These are phyloP conservation scores for Blepharisma stoltei DNA, from an alignment of 73 alveolate genomes.

Conservation along the genomic window DNA sequence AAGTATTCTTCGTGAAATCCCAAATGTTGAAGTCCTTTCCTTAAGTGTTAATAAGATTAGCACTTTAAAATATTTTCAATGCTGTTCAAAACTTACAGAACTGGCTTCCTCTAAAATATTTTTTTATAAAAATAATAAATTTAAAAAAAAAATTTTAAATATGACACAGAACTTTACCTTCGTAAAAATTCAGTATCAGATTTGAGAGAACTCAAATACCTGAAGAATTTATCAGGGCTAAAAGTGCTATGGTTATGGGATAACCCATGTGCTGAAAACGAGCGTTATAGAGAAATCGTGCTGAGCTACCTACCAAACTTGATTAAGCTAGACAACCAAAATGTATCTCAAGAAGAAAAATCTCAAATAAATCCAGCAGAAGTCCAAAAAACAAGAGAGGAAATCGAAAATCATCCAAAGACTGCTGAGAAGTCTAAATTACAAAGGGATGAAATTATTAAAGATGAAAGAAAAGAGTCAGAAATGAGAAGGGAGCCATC, in stretches of 20 bases:
- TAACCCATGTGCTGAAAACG: conserved; percentile 87
- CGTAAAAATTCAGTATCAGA: conserved; percentile 87
- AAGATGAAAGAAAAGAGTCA: too few species aligned
- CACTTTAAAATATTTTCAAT: conserved; percentile 71
- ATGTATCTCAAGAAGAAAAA: conserved; percentile 70
- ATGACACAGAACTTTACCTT: conserved; percentile 87
- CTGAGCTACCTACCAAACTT: conserved; percentile 81
- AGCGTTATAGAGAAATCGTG: conserved; percentile 81
- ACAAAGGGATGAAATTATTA: too few species aligned
- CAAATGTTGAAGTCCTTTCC: conserved; percentile 87
- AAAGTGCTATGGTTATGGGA: conserved; percentile 96
- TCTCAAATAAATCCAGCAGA: too few species aligned
- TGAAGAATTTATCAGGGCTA: conserved; percentile 58
- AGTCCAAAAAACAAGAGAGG: too few species aligned
- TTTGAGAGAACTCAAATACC: conserved; percentile 77
- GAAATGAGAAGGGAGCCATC: too few species aligned
- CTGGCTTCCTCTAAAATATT: conserved; percentile 87
- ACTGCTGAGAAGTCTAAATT: too few species aligned
- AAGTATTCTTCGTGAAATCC: conserved; percentile 80
- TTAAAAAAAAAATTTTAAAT: conserved; percentile 56
- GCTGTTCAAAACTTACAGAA: conserved; percentile 82
- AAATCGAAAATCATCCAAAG: too few species aligned
- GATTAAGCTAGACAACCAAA: conserved; percentile 81
- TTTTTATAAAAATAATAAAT: too few species aligned
- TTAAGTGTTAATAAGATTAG: conserved; percentile 88